phyloP scores from a whole-genome alignment of 768 basidiomycete species.

The Leccinum fibrillosum region DNA sequence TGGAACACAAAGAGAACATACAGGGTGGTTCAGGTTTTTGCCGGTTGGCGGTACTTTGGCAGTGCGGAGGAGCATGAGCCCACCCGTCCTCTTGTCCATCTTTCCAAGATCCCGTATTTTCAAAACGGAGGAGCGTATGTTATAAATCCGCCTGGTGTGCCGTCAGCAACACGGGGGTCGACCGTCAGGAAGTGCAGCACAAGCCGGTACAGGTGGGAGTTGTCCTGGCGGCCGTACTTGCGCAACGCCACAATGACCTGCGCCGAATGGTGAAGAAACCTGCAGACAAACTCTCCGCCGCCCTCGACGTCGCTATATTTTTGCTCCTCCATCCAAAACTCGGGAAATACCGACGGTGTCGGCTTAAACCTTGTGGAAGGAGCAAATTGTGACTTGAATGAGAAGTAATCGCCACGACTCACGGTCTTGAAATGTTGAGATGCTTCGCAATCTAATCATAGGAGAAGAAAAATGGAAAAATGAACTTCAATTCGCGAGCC shows the following conservation, averaged over 20 bases:
- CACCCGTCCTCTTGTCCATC: slow-evolving; percentile 59
- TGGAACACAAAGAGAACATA: slow-evolving; percentile 27
- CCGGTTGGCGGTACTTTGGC: slow-evolving; percentile 72
- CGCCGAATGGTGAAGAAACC: too few species aligned
- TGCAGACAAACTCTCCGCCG: too few species aligned
- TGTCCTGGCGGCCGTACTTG: slow-evolving; percentile 68
- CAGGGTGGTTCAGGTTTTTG: slow-evolving; percentile 64
- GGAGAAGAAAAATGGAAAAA: too few species aligned
- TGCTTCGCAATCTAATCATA: too few species aligned
- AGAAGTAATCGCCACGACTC: too few species aligned
- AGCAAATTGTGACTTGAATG: too few species aligned
- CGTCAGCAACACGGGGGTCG: slow-evolving; percentile 66
- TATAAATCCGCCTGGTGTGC: slow-evolving; percentile 71
- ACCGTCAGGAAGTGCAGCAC: slow-evolving; percentile 86
- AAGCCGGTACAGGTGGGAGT: slow-evolving; percentile 80
- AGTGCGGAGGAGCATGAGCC: slow-evolving; percentile 66
- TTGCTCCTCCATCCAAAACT: slow-evolving; percentile 35
- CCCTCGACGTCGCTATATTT: slow-evolving; percentile 64
- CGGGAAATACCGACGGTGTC: too few species aligned
- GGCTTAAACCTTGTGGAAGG: too few species aligned
- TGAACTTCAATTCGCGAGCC: too few species aligned
- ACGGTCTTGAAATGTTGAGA: too few species aligned
- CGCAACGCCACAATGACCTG: slow-evolving; percentile 63
- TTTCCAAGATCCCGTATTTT: slow-evolving; percentile 89
- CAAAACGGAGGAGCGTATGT: slow-evolving; percentile 62